phyloP scores from a whole-genome alignment of 345 rosid species.

The Eutrema yunnanense region DNA sequence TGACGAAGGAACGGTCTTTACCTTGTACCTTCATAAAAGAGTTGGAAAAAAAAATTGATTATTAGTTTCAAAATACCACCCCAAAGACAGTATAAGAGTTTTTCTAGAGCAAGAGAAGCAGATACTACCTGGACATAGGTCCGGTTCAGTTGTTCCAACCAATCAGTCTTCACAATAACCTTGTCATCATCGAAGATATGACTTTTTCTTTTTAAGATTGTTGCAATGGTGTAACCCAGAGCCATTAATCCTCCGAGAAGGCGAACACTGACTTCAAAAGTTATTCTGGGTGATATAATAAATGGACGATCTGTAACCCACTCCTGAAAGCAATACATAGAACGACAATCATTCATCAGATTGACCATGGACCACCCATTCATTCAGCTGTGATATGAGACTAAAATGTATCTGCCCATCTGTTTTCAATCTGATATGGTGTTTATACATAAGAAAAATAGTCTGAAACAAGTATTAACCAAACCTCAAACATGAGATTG shows the following conservation, averaged over 20 bases:
- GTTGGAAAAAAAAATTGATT: background rate
- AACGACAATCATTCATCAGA: background rate
- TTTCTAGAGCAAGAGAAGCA: constrained; percentile 3
- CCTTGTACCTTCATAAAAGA: constrained; percentile 80
- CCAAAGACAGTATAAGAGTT: background rate
- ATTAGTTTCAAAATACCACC: background rate
- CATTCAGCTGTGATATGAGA: background rate
- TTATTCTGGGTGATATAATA: constrained; percentile 96
- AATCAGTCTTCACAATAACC: constrained; percentile 82
- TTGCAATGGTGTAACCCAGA: constrained; percentile 89
- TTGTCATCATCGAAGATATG: constrained; percentile 67
- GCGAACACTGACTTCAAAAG: constrained; percentile 93
- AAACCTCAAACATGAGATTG: constrained; percentile 98
- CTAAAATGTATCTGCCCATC: background rate
- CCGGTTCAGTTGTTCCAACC: constrained; percentile 95
- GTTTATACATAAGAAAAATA: constrained; percentile 1
- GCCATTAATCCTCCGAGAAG: constrained; percentile 99
- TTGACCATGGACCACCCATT: background rate
- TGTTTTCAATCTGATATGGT: too few species aligned
- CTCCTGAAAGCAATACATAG: constrained; percentile 51
- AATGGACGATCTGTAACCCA: constrained; percentile 98
- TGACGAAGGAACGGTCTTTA: constrained; percentile 68
- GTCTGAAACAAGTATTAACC: constrained; percentile 20
- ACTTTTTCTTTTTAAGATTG: constrained; percentile 91
- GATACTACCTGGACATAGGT: constrained; percentile 83